Percentiles rank a stretch among this genome's conserved stretches.
Evolutionary conservation across 176 grass and related monocot genomes (phyloP).

Genomic region (Poa annua): DNA sequence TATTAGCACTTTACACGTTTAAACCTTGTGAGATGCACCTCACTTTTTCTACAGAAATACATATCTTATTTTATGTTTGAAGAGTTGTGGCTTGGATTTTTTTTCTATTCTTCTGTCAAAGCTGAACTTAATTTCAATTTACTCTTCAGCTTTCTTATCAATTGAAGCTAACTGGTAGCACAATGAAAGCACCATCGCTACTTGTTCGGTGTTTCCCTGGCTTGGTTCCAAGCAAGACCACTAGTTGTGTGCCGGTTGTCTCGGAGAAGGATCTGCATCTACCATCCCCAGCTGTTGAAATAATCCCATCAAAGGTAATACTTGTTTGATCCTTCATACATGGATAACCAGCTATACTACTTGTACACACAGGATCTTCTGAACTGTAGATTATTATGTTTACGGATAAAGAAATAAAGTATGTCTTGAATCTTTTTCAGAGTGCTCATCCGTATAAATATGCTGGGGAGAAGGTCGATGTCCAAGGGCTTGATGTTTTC

Average conservation of each 20-base stretch:
- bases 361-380: not conserved
- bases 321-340: conserved; percentile 11
- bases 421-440: conserved; percentile 52
- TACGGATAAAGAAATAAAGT: not conserved
- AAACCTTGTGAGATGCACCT: not conserved
- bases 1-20: not conserved
- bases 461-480: conserved; percentile 93
- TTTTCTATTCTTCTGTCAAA: not conserved
- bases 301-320: conserved; percentile 84
- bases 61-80: conserved; percentile 17
- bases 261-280: conserved; percentile 79
- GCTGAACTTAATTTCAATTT: conserved; percentile 17
- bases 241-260: conserved; percentile 68
- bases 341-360: not conserved
- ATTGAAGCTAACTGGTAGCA: conserved; percentile 16
- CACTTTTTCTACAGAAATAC: not conserved
- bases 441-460: conserved; percentile 92
- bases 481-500: conserved; percentile 86
- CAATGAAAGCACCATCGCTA: conserved; percentile 75
- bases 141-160: conserved; percentile 29
- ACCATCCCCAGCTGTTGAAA: conserved; percentile 92
- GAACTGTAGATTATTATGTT: conserved; percentile 11
- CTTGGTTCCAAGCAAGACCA: conserved; percentile 64
- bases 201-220: conserved; percentile 85
- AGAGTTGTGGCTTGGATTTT: not conserved